These are phyloP conservation scores for Trichothecium roseum DNA, from an alignment of 2,329 filamentous ascomycete species.

Conservation along the genomic window DNA sequence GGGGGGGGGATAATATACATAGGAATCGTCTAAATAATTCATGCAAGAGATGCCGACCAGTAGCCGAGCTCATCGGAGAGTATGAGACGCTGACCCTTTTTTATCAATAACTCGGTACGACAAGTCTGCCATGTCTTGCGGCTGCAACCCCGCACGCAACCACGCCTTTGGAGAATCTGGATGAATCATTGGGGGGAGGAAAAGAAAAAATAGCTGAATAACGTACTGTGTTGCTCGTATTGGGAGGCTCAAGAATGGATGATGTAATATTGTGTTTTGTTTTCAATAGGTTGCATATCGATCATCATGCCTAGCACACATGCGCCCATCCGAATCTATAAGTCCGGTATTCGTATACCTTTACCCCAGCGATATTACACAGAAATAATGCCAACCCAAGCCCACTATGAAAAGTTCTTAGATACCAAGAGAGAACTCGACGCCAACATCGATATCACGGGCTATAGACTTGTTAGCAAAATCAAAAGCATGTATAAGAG, in stretches of 20 bases:
- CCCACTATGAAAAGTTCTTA: conserved; percentile 31
- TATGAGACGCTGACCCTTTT: no score
- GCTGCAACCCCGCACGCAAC: no score
- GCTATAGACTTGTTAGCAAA: conserved; percentile 36
- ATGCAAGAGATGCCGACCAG: no score
- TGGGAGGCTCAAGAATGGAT: background rate
- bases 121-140: no score
- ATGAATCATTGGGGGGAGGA: no score
- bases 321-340: background rate
- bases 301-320: background rate
- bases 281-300: background rate
- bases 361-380: conserved; percentile 7
- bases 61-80: no score
- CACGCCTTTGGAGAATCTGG: no score
- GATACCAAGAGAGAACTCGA: conserved; percentile 91
- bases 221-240: no score
- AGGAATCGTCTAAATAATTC: background rate
- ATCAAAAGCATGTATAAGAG: background rate
- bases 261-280: background rate
- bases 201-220: no score
- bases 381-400: conserved; percentile 4
- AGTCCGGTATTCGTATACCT: conserved; percentile 2
- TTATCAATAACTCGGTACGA: no score
- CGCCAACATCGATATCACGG: conserved; percentile 92
- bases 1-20: no score